Conservation (phyloP, 1,284 basidiomycete genomes). For the Ganoderma lucidum region DNA sequence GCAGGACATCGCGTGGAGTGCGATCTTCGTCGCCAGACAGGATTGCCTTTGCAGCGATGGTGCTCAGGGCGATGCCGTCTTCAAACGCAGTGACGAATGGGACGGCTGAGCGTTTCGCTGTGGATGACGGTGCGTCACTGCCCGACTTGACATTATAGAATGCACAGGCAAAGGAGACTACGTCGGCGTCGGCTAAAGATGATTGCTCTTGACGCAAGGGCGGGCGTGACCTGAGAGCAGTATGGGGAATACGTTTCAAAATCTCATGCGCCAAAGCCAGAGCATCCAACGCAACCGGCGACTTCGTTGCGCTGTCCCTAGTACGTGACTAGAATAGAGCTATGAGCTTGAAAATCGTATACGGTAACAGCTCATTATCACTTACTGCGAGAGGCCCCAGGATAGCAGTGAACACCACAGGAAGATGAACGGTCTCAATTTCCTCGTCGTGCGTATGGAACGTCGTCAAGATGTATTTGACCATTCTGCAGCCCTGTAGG, state of each 20-base stretch:
- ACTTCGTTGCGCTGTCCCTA: slow-evolving; percentile 33
- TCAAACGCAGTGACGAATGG: slow-evolving; percentile 69
- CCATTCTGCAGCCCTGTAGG: slow-evolving; percentile 66
- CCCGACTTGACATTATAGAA: slow-evolving; percentile 61
- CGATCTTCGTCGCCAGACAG: slow-evolving; percentile 39
- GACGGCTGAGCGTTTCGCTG: slow-evolving; percentile 42
- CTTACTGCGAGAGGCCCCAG: slow-evolving; percentile 69
- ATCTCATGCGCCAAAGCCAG: slow-evolving; percentile 63
- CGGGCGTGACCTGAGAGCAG: slow-evolving; percentile 59
- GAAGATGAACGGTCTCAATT: slow-evolving; percentile 81
- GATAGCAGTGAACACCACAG: slow-evolving; percentile 74
- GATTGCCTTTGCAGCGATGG: slow-evolving; percentile 51
- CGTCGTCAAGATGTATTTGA: slow-evolving; percentile 73
- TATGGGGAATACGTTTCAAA: slow-evolving; percentile 58
- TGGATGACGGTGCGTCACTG: slow-evolving; percentile 16
- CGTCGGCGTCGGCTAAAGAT: slow-evolving; percentile 46
- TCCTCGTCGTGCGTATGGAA: slow-evolving; percentile 86
- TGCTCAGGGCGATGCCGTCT: slow-evolving; percentile 56
- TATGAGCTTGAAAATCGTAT: background rate
- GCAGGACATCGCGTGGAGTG: slow-evolving; percentile 55
- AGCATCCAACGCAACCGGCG: slow-evolving; percentile 50
- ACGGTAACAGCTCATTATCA: slow-evolving; percentile 3
- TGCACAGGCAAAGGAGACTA: slow-evolving; percentile 58
- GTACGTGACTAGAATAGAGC: slow-evolving; percentile 1
- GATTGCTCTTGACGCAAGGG: slow-evolving; percentile 47